Base-by-base conservation (phyloP, 164 flowering plant species). In the Aristolochia californica region DNA sequence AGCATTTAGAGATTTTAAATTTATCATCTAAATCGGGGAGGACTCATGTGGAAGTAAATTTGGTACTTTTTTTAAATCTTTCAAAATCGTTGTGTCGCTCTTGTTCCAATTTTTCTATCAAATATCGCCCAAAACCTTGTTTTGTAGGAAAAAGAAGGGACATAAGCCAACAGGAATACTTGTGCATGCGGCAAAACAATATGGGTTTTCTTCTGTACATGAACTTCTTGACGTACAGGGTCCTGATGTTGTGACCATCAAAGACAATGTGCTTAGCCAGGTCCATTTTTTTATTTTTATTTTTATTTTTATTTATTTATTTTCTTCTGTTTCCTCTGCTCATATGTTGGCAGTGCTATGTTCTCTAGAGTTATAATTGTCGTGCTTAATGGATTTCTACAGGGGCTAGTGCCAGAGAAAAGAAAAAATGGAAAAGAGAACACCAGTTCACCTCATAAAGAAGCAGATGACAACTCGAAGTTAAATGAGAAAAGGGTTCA, bases 141-240 rank as follows among this genome's bases (percentile, higher is more conserved):
- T 11, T 62, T 61, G 4, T 51, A 93, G 99, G 99, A 93, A 85
- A 69, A 89, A 74, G 62, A 75, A 62, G 55, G 99, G 97, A 44
- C 72, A 70, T 27, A 57, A 69, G 38, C 99, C 99, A 21, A 93
- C 97, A 47, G 99, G 99, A 17, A 68, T 72, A 0, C 78, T 93
- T 23, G 66, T 56, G 1, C 84, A 71, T 22, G 56, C 65, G n/a
- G 97, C 99, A 55, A 89, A 84, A 68, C 81, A 78, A 40, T 72
- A 67, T 47, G 97, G 99, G 5, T 84, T 74, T 74, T 79, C 83
- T 1, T 89, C 96, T 10, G 99, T 87, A 55, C 80, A 80, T 1
- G 90, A 84, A 47, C 57, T 84, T 83, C 72, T 93, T 59, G 55
- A 57, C n/a, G 66, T 63, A 16, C 63, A 66, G 38, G 84, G 78